Evolutionary conservation across 2,329 filamentous ascomycete species (phyloP).

Genomic region (Camillea tinctor): DNA sequence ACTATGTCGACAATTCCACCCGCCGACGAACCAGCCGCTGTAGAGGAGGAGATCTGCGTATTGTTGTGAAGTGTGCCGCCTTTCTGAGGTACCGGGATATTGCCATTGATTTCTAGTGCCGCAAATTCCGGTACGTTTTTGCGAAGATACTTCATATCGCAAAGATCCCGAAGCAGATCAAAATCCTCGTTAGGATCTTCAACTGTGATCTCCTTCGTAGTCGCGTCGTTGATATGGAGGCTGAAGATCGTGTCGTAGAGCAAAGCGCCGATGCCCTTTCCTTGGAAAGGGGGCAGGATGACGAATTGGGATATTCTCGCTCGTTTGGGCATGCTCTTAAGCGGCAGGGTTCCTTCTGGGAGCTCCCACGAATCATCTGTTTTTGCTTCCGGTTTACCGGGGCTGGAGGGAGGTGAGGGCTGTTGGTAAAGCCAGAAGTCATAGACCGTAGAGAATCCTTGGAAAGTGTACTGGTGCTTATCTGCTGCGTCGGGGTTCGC

Average conservation of each 20-base stretch:
- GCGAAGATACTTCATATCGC: slow-evolving; percentile 67
- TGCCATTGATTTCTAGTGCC: slow-evolving; percentile 53
- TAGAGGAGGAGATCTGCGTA: slow-evolving; percentile 28
- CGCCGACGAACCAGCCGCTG: slow-evolving; percentile 24
- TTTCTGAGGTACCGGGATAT: slow-evolving; percentile 47
- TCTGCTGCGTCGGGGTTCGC: slow-evolving; percentile 38
- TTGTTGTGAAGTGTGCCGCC: slow-evolving; percentile 35
- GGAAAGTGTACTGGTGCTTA: slow-evolving; percentile 70
- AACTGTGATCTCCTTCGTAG: slow-evolving; percentile 81
- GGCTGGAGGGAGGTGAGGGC: slow-evolving; percentile 42
- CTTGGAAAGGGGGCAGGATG: slow-evolving; percentile 84
- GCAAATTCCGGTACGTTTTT: slow-evolving; percentile 55
- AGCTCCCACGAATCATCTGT: slow-evolving; percentile 43
- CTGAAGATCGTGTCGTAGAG: slow-evolving; percentile 81
- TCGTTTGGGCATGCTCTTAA: slow-evolving; percentile 68
- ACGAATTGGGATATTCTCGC: slow-evolving; percentile 91
- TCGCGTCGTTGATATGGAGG: slow-evolving; percentile 62
- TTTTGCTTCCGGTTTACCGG: slow-evolving; percentile 26
- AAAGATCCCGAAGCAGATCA: slow-evolving; percentile 74
- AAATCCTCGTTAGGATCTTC: slow-evolving; percentile 92
- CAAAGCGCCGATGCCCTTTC: slow-evolving; percentile 71
- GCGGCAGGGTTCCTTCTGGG: slow-evolving; percentile 40
- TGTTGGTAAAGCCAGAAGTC: slow-evolving; percentile 70
- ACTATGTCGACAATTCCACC: slow-evolving; percentile 56
- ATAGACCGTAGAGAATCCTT: slow-evolving; percentile 89